phyloP scores from a whole-genome alignment of 495 filamentous ascomycete genomes.

The Penicillium mononematosum region DNA sequence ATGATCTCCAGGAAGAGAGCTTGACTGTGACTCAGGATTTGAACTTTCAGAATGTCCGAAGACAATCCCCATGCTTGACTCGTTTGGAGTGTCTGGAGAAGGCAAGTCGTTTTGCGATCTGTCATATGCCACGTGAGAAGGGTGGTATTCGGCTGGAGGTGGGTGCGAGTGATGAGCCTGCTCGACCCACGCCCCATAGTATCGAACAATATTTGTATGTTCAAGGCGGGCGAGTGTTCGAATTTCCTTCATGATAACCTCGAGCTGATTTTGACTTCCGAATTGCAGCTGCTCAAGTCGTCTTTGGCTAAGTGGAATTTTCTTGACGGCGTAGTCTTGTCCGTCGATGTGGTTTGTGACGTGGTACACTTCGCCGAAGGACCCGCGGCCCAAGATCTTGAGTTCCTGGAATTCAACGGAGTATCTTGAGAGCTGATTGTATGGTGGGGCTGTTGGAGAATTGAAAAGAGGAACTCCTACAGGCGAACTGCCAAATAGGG shows the following conservation, averaged over 20 bases:
- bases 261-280: slow-evolving; percentile 47
- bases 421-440: slow-evolving; percentile 38
- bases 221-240: slow-evolving; percentile 54
- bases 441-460: slow-evolving; percentile 18
- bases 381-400: slow-evolving; percentile 49
- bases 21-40: slow-evolving; percentile 12
- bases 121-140: slow-evolving; percentile 23
- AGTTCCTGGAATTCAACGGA: slow-evolving; percentile 44
- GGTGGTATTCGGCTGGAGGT: slow-evolving; percentile 18
- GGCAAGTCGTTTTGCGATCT: slow-evolving; percentile 13
- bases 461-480: slow-evolving; percentile 38
- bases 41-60: slow-evolving; percentile 38
- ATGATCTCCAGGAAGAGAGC: slow-evolving; percentile 28
- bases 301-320: slow-evolving; percentile 49
- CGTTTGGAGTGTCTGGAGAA: slow-evolving; percentile 22
- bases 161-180: slow-evolving; percentile 34
- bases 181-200: slow-evolving; percentile 55
- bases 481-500: slow-evolving; percentile 37
- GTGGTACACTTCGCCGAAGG: slow-evolving; percentile 54
- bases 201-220: slow-evolving; percentile 54
- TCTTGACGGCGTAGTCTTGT: slow-evolving; percentile 54
- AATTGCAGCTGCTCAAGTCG: slow-evolving; percentile 47
- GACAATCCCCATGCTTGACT: slow-evolving; percentile 44
- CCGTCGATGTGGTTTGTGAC: slow-evolving; percentile 52
- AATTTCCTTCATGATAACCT: slow-evolving; percentile 54